Evolutionary conservation across 768 basidiomycete species (phyloP), one percentile per base, ranked within the genome.

Genomic region (Suillus subluteus): DNA sequence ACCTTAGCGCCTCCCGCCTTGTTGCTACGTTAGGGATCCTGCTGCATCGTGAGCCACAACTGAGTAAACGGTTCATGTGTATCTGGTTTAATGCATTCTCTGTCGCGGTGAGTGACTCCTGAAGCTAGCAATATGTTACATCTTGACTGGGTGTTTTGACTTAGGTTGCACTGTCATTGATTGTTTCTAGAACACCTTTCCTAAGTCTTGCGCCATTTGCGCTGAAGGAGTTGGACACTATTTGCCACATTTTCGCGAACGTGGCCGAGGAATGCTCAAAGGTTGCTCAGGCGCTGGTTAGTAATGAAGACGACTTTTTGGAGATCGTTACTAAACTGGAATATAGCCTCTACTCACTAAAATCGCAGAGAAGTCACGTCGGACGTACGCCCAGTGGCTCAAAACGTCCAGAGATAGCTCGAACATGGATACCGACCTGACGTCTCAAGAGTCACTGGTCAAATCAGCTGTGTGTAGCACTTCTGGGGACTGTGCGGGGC

Each of bases 1-100:
- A 88, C 75, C 81, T 86, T 26, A 81, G 86, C 32, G 85, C 87
- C 11, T 82, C 84, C 58, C 86, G 80, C 46, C 77, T 92, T 62
- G 86, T 91, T 38, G 82, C 82, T 69, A 82, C 85, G 2, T 76
- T 90, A 21, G 84, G 87, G 67, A 81, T 79, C 43, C 76, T 91
- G 30, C 88, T 85, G 73, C 78, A 83, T 46, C 81, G 84, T 67
- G 86, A 90, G 72, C 84, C 86, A 9, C 84, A 88, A 69, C 75
- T 91, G 61, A 87, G 86, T 68, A 83, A 84, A 62, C 83, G 91
- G 38, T 89, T 90, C 69, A 82, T 90, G 75, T 85, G 87, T 73
- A 87, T 90, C 71, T 93, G 91, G 91, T 88, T 89, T 66, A 90
- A 92, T 71, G 81, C 86, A 23, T 91, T 90, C 73, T 90, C 90